Base-by-base conservation (phyloP, 495 filamentous ascomycete genomes). In the Neurospora africana region DNA sequence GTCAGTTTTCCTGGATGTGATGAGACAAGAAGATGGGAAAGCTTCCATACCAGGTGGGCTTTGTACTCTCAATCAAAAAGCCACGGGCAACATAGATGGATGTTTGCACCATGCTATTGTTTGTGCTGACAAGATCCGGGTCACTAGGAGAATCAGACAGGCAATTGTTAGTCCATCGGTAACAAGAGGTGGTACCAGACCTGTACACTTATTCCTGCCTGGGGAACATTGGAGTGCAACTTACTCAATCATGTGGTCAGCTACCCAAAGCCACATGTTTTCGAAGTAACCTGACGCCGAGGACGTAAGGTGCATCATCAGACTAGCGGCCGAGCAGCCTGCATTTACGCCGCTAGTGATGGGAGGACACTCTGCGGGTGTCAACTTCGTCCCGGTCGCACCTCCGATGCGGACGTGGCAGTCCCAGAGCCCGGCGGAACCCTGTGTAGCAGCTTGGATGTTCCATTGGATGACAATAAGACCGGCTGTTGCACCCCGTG, bases 391-490 rank as follows among this genome's bases (percentile, higher is more conserved):
- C 36, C 91, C 91, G 1, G 87, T 86, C 7, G 68, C 71, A 19
- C 75, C 75, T 23, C 75, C 73, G 8, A 76, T 41, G 9, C 75
- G 75, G 40, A 74, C 68, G 30, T 76, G 75, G 15, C 19, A 33
- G 68, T 76, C 75, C 73, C 71, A 74, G 9, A 76, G 36, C 11
- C 17, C 69, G 2, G 75, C 73, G 19, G 43, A 61, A 2, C 73
- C 75, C 11, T 37, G 27, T 4, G 9, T 33, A 6, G 17, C 23
- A 4, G 38, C 71, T 1, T 44, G 19, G 15, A 97, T 78, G 81
- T 97, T 97, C 92, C 93, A 97, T 75, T 97, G 85, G 77, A 97
- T 85, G 36, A 97, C 80, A 72, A 95, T 90, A 13, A 93, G 93
- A 70, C 94, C 94, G 23, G 93, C 89, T 69, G 90, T 88, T 2